Conservation (phyloP, 1,284 basidiomycete species). For the Cutaneotrichosporon dermatis region DNA sequence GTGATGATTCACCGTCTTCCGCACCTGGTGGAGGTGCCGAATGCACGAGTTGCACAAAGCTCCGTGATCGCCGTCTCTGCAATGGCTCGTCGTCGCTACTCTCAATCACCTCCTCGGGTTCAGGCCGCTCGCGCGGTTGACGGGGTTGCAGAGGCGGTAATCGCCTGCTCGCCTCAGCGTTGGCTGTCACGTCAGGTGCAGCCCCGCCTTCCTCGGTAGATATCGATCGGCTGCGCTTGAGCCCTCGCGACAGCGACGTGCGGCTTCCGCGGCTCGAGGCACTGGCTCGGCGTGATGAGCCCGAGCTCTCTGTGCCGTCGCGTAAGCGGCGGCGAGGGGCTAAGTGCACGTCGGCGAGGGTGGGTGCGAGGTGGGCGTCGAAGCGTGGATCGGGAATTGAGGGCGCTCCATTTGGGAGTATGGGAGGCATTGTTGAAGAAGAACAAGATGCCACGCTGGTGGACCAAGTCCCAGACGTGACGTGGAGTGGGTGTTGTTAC, state of each 20-base stretch:
- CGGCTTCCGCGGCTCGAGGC: background rate
- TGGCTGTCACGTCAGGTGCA: background rate
- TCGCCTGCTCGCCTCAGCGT: constrained; percentile 12
- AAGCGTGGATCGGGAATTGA: background rate
- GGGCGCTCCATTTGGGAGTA: background rate
- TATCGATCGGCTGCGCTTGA: constrained; percentile 5
- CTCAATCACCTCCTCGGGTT: background rate
- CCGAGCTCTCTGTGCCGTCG: constrained; percentile 13
- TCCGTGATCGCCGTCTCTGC: too few species aligned
- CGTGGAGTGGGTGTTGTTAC: too few species aligned
- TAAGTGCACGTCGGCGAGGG: constrained; percentile 32
- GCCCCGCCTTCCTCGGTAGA: background rate
- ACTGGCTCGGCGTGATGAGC: background rate
- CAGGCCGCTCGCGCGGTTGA: background rate
- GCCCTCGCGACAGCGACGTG: background rate
- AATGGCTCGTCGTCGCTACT: background rate
- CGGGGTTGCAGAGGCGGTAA: constrained; percentile 7
- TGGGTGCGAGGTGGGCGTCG: constrained; percentile 9
- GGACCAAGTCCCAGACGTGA: too few species aligned
- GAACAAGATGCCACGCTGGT: background rate
- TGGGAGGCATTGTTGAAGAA: background rate
- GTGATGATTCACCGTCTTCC: too few species aligned
- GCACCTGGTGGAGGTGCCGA: too few species aligned
- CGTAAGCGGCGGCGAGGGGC: constrained; percentile 29
- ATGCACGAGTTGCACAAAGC: too few species aligned